Evolutionary conservation across 2,329 filamentous ascomycete species (phyloP).

Genomic region (Fusarium sp.): DNA sequence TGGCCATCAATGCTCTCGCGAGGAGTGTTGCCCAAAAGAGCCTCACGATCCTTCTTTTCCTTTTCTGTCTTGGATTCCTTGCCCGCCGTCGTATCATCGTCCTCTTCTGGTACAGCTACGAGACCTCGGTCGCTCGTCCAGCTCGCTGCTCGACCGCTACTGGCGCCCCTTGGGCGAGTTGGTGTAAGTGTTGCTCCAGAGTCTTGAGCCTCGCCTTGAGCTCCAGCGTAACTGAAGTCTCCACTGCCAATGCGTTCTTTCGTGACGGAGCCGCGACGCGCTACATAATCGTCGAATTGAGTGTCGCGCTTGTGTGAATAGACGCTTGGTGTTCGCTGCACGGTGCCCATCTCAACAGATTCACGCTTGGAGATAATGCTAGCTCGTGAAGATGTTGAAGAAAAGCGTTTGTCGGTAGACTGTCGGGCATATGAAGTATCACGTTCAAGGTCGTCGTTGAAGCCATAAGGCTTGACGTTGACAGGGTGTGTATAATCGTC

Average conservation of each 20-base stretch:
- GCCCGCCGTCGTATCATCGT: constrained; percentile 40
- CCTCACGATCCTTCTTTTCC: constrained; percentile 44
- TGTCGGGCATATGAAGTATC: constrained; percentile 43
- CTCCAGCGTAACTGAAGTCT: constrained; percentile 49
- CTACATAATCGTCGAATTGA: constrained; percentile 60
- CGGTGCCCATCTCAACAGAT: constrained; percentile 34
- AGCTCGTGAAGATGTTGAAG: constrained; percentile 44
- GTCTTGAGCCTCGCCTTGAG: constrained; percentile 25
- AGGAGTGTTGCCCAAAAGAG: constrained; percentile 45
- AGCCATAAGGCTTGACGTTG: constrained; percentile 63
- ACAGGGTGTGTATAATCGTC: constrained; percentile 63
- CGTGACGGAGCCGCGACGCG: constrained; percentile 47
- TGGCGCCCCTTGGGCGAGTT: constrained; percentile 44
- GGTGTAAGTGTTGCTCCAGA: constrained; percentile 26
- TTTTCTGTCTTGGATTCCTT: constrained; percentile 31
- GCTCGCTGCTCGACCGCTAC: constrained; percentile 49
- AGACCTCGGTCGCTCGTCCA: constrained; percentile 53
- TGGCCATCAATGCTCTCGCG: constrained; percentile 40
- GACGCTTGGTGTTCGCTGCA: constrained; percentile 45
- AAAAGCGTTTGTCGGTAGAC: constrained; percentile 47
- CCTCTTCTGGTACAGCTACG: constrained; percentile 56
- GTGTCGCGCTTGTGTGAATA: constrained; percentile 62
- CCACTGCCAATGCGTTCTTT: constrained; percentile 46
- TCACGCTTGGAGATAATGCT: constrained; percentile 47
- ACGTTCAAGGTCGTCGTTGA: constrained; percentile 50